Conservation (phyloP, 768 basidiomycete species). For the Chalciporus pseudorubinellus region DNA sequence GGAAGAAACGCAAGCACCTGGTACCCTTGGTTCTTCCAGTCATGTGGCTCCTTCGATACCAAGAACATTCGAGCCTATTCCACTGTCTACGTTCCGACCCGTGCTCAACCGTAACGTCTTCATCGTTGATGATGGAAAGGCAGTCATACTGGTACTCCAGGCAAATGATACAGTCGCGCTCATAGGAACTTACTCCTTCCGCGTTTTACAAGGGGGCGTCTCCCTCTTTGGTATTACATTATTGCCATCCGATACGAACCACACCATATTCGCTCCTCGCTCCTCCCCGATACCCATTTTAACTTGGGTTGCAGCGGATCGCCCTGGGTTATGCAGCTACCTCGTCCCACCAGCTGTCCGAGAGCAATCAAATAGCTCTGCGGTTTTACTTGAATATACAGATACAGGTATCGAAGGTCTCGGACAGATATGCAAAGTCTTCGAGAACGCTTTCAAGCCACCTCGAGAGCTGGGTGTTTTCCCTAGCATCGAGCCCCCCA, state of each 20-base stretch:
- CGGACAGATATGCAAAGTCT: conserved; percentile 57
- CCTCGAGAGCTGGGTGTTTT: conserved; percentile 30
- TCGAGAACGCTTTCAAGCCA: conserved; percentile 61
- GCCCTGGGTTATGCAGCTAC: conserved; percentile 12
- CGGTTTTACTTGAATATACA: conserved; percentile 58
- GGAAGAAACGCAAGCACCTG: conserved; percentile 29
- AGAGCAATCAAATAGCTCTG: conserved; percentile 25
- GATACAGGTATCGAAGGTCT: conserved; percentile 65
- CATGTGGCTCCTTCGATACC: not conserved
- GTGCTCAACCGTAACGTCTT: conserved; percentile 38
- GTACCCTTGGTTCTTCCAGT: not conserved
- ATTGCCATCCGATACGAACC: conserved; percentile 34
- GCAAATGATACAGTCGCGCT: conserved; percentile 57
- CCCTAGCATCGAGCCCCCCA: conserved; percentile 45
- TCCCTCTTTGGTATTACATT: conserved; percentile 56
- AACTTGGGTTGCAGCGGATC: conserved; percentile 25
- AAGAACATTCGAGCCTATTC: conserved; percentile 14
- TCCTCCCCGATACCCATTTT: conserved; percentile 73
- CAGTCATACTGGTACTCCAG: conserved; percentile 44
- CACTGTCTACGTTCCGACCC: conserved; percentile 53
- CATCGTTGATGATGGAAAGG: conserved; percentile 11
- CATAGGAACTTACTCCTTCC: conserved; percentile 63
- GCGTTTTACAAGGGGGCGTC: conserved; percentile 61
- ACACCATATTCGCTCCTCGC: conserved; percentile 71
- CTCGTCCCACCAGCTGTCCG: conserved; percentile 12